Evolutionary conservation across 192 early-diverging fungal species (phyloP).

Genomic region (Backusella westeae): DNA sequence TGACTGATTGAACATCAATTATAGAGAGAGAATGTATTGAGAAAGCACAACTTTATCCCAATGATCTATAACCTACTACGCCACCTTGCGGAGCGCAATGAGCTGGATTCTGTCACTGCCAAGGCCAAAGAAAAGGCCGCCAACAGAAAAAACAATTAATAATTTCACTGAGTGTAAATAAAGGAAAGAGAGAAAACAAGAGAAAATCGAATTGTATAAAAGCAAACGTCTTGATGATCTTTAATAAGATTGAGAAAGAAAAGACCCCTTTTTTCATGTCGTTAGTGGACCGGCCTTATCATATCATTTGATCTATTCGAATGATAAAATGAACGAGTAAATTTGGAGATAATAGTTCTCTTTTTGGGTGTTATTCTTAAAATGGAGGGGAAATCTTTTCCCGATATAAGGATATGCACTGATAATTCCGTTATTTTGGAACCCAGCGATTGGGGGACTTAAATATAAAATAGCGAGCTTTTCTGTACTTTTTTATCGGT

Average conservation of each 20-base stretch:
- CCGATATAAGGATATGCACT: neutral
- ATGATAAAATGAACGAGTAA: neutral
- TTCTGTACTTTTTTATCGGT: neutral
- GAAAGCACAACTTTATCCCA: constrained; percentile 79
- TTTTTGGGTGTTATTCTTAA: neutral
- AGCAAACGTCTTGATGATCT: no score
- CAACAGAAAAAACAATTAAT: constrained; percentile 1
- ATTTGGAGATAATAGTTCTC: neutral
- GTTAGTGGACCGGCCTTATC: neutral
- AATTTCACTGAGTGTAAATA: neutral
- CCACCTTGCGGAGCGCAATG: constrained; percentile 54
- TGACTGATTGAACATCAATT: neutral
- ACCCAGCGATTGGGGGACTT: neutral
- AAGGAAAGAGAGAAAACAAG: neutral
- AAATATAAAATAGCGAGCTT: neutral
- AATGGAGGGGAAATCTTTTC: neutral
- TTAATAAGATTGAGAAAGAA: neutral
- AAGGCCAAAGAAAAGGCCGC: constrained; percentile 44
- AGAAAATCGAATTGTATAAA: no score
- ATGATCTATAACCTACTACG: constrained; percentile 65
- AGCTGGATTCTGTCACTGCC: constrained; percentile 47
- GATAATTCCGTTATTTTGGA: neutral
- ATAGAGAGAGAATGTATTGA: constrained; percentile 63
- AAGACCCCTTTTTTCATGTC: neutral
- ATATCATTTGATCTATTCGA: neutral